Conservation (phyloP, 1,139 yeast genomes). For the Sugiyamaella neomexicana region DNA sequence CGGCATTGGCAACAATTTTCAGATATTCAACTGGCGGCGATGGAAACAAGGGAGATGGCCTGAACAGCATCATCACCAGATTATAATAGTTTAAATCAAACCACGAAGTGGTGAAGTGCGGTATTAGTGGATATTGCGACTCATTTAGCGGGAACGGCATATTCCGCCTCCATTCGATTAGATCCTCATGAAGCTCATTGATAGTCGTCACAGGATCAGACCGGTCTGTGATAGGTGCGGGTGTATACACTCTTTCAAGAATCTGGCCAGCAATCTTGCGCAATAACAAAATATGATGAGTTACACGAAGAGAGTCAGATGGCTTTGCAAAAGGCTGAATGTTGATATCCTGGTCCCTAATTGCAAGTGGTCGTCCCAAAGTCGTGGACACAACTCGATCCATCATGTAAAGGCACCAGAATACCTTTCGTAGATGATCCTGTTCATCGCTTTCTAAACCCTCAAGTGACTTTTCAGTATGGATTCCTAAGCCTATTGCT, state of each 20-base stretch:
- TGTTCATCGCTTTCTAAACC: conserved; percentile 26
- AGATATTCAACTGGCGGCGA: conserved; percentile 26
- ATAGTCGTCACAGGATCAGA: conserved; percentile 19
- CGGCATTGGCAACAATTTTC: conserved; percentile 25
- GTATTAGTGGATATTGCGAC: conserved; percentile 26
- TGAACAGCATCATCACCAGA: conserved; percentile 29
- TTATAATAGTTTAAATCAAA: conserved; percentile 33
- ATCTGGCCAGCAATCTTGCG: conserved; percentile 30
- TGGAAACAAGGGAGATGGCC: conserved; percentile 33
- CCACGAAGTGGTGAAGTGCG: conserved; percentile 30
- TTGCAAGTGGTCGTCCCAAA: conserved; percentile 33
- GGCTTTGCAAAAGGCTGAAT: conserved; percentile 16
- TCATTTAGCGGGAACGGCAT: conserved; percentile 31
- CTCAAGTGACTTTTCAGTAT: conserved; percentile 45
- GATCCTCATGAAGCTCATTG: conserved; percentile 25
- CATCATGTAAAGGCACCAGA: conserved; percentile 34
- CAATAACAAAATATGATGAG: conserved; percentile 29
- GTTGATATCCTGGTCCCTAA: conserved; percentile 32
- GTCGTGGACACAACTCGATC: conserved; percentile 33
- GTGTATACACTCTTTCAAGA: conserved; percentile 26
- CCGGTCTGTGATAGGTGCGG: conserved; percentile 8
- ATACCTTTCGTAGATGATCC: conserved; percentile 30
- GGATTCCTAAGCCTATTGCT: conserved; percentile 63
- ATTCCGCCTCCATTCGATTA: conserved; percentile 30
- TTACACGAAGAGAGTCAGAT: conserved; percentile 14